These are phyloP conservation scores for Aeschynomene evenia DNA, from an alignment of 306 rosid species.

Conservation along the genomic window DNA sequence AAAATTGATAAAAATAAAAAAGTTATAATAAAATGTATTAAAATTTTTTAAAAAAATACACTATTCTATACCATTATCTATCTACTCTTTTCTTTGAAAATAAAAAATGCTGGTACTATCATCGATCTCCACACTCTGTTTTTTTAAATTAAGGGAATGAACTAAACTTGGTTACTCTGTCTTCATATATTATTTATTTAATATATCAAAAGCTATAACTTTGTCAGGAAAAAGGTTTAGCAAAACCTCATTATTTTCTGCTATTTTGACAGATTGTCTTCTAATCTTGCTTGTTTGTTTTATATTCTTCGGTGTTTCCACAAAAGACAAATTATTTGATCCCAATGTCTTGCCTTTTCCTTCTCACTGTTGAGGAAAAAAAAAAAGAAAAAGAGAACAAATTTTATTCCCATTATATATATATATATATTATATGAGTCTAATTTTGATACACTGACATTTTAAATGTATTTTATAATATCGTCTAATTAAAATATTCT, in stretches of 20 bases:
- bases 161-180: neutral
- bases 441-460: too few species aligned
- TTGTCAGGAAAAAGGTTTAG: slow-evolving; percentile 22
- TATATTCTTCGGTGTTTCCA: neutral
- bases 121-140: neutral
- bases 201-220: neutral
- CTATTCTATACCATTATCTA: too few species aligned
- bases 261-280: slow-evolving; percentile 24
- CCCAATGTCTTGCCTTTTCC: neutral
- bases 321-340: slow-evolving; percentile 10
- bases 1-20: too few species aligned
- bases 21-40: too few species aligned
- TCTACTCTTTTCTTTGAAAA: neutral
- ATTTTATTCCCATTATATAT: neutral
- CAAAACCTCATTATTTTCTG: slow-evolving; percentile 13
- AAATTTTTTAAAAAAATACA: too few species aligned
- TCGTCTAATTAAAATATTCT: too few species aligned
- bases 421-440: too few species aligned
- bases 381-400: neutral
- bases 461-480: too few species aligned
- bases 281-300: neutral
- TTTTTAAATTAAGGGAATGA: neutral
- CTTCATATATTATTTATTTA: neutral
- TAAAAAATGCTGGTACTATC: neutral
- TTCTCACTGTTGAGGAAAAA: neutral